Evolutionary conservation across 768 basidiomycete species (phyloP).

Genomic region (Mrakia blollopis): DNA sequence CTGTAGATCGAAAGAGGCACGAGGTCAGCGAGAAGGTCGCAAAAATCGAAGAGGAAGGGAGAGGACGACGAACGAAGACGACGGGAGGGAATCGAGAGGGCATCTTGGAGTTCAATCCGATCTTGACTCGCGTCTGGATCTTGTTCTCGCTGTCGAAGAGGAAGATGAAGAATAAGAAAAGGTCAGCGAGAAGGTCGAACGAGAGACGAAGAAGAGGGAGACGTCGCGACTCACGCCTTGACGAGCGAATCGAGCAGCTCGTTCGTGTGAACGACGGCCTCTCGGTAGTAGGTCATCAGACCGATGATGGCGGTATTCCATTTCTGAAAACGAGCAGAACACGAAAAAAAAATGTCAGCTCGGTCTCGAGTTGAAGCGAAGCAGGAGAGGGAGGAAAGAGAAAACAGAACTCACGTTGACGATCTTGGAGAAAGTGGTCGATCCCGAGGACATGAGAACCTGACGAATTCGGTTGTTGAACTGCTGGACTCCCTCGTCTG

Average conservation of each 20-base stretch:
- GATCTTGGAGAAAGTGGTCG: constrained; percentile 98
- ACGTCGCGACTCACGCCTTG: constrained; percentile 55
- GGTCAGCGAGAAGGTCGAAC: neutral
- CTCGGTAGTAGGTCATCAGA: constrained; percentile 95
- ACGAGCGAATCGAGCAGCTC: constrained; percentile 92
- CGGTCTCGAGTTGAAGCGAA: too few species aligned
- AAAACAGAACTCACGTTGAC: constrained; percentile 48
- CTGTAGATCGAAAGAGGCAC: constrained; percentile 59
- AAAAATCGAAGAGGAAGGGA: neutral
- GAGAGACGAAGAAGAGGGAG: neutral
- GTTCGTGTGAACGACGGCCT: constrained; percentile 95
- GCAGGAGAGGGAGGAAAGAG: too few species aligned
- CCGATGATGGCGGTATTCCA: constrained; percentile 96
- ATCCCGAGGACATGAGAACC: constrained; percentile 96
- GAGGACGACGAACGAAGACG: constrained; percentile 24
- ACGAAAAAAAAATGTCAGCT: too few species aligned
- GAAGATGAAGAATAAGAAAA: neutral
- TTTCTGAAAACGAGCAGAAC: constrained; percentile 27
- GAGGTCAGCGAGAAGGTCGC: constrained; percentile 5
- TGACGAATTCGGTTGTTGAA: constrained; percentile 94
- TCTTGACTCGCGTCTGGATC: constrained; percentile 99
- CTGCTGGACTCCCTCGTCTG: constrained; percentile 89
- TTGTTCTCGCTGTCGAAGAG: constrained; percentile 56
- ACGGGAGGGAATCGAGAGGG: constrained; percentile 92
- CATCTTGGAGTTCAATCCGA: constrained; percentile 99